Evolutionary conservation across 2,329 filamentous ascomycete genomes (phyloP), one percentile per base, ranked within the genome.

Genomic region (Phoma sp.): DNA sequence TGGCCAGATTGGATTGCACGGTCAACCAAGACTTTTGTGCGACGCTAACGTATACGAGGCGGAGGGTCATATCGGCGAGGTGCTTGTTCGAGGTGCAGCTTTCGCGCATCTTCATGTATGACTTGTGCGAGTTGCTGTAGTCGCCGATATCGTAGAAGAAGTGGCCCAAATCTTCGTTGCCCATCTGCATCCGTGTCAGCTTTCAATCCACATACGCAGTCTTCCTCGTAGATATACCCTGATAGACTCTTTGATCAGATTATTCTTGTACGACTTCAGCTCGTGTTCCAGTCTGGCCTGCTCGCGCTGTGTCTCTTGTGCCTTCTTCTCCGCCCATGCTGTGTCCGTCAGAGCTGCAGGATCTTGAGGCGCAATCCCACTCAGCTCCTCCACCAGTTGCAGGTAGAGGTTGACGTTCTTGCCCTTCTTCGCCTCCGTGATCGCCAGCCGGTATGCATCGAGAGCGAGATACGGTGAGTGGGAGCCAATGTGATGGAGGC

Each of bases 201-300:
- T 11, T 36, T 20, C 5, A 30, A 6, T 28, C 14, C 9, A 20
- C 5, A 23, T 23, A n/a, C 10, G 5, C 1, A 10, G 17, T n/a
- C 23, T 30, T n/a, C 29, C 36, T 33, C 20, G 14, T 9, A n/a
- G 7, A 57, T 66, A 69, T 81, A 96, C 92, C 64, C 93, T 80
- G 67, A 98, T 96, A 78, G 92, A 97, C 78, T 99, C 95, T 73
- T 97, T 96, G 66, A 99, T 92, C 36, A 98, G 78, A 67, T 98
- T 99, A 72, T 97, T 96, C 77, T 95, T 96, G 76, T 98, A 98
- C 1, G 88, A 89, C 74, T 92, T 93, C 17, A 99, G 81, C 74
- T 98, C 92, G 14, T 84, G 80, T 71, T 97, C 92, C 49, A 98
- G 80, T n/a, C 89, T 85, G 49, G 86, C 81, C 1, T 88, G 88